phyloP scores from a whole-genome alignment of 2,329 filamentous ascomycete genomes.

The Exophiala sp. region DNA sequence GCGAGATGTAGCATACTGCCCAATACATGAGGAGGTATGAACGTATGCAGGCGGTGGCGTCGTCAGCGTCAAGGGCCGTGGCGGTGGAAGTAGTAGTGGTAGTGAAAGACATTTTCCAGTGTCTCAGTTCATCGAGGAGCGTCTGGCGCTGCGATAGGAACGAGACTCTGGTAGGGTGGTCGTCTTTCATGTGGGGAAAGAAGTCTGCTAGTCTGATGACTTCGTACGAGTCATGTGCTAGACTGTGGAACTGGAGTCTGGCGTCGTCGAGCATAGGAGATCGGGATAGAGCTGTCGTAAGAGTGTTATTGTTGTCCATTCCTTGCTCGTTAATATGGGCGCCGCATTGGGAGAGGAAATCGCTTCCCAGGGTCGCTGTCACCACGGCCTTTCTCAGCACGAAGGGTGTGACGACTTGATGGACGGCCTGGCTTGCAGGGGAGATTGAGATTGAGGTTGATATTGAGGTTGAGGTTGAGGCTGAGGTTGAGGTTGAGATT shows the following conservation, averaged over 20 bases:
- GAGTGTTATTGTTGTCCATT: not conserved
- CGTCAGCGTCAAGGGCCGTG: conserved; percentile 1
- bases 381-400: conserved; percentile 16
- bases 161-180: conserved; percentile 1
- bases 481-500: too few relatives aligned
- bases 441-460: too few relatives aligned
- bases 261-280: conserved; percentile 10
- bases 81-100: conserved; percentile 4
- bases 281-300: not conserved
- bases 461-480: too few relatives aligned
- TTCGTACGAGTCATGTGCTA: conserved; percentile 13
- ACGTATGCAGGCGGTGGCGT: conserved; percentile 4
- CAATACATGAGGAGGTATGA: conserved; percentile 24
- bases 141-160: conserved; percentile 5
- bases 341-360: conserved; percentile 1
- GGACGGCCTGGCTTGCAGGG: too few relatives aligned
- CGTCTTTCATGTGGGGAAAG: conserved; percentile 5
- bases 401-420: conserved; percentile 19
- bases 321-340: not conserved
- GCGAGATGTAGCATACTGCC: conserved; percentile 19
- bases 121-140: conserved; percentile 9
- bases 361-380: conserved; percentile 11
- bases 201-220: conserved; percentile 19
- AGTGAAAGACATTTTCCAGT: conserved; percentile 14
- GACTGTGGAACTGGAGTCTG: conserved; percentile 8